phyloP scores from a whole-genome alignment of 2,329 filamentous ascomycete genomes.

The Aspergillus tanneri region DNA sequence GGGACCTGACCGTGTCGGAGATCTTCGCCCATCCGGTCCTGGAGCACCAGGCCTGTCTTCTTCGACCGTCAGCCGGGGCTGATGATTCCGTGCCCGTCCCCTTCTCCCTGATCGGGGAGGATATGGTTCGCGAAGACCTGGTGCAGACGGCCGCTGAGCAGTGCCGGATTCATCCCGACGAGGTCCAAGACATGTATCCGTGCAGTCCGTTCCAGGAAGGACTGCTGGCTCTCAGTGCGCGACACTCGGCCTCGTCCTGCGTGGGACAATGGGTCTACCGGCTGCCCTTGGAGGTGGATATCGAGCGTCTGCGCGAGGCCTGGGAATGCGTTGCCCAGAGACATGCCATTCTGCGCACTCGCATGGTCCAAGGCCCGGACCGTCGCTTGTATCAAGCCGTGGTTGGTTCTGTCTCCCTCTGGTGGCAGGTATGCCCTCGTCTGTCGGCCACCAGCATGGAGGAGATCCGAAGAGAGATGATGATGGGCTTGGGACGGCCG shows the following conservation, averaged over 20 bases:
- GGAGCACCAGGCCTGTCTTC: neutral
- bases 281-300: conserved; percentile 27
- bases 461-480: no score
- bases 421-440: no score
- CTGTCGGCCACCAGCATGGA: no score
- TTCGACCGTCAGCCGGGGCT: no score
- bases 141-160: neutral
- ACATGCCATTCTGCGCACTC: neutral
- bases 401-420: no score
- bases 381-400: no score
- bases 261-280: conserved; percentile 33
- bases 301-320: conserved; percentile 34
- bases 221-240: conserved; percentile 34
- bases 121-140: neutral
- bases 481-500: no score
- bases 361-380: neutral
- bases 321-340: conserved; percentile 33
- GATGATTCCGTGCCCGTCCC: neutral
- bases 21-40: neutral
- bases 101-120: neutral
- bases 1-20: neutral
- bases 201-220: conserved; percentile 43
- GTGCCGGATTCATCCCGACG: neutral
- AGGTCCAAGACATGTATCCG: conserved; percentile 39
- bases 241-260: conserved; percentile 37